Evolutionary conservation across 2,329 filamentous ascomycete genomes (phyloP).

Genomic region (Biscogniauxia marginata): DNA sequence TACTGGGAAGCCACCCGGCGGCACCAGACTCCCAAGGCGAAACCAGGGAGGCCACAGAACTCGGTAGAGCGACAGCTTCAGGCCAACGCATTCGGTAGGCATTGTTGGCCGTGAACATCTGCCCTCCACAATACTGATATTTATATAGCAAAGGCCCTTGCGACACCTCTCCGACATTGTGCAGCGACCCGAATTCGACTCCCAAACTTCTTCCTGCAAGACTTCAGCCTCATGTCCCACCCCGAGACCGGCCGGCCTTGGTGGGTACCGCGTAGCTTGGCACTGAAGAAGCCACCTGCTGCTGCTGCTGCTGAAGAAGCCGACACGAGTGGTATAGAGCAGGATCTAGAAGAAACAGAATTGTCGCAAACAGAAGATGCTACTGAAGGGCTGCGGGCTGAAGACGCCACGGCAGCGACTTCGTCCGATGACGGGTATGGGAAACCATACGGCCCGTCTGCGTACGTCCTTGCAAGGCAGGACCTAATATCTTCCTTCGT

Average conservation of each 20-base stretch:
- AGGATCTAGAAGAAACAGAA: no score
- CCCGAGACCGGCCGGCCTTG: slow-evolving; percentile 53
- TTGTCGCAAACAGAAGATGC: no score
- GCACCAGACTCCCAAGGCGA: slow-evolving; percentile 40
- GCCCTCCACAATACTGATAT: slow-evolving; percentile 1
- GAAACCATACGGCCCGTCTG: slow-evolving; percentile 22
- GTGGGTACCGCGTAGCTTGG: slow-evolving; percentile 51
- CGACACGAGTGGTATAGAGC: background rate
- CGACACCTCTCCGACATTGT: slow-evolving; percentile 59
- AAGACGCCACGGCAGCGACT: slow-evolving; percentile 7
- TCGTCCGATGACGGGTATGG: slow-evolving; percentile 6
- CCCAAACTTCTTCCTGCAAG: slow-evolving; percentile 64
- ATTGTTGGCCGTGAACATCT: background rate
- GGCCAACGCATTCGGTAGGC: slow-evolving; percentile 63
- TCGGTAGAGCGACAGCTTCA: slow-evolving; percentile 58
- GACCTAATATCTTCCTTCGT: slow-evolving; percentile 32
- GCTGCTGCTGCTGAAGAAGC: slow-evolving; percentile 4
- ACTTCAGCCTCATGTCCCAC: slow-evolving; percentile 56
- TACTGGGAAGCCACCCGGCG: slow-evolving; percentile 46
- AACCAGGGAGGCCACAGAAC: slow-evolving; percentile 33
- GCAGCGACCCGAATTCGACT: slow-evolving; percentile 45
- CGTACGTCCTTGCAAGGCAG: slow-evolving; percentile 34
- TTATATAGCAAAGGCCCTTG: slow-evolving; percentile 57
- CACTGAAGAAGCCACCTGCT: slow-evolving; percentile 21
- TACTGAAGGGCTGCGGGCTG: no score